Base-by-base conservation (phyloP, 1,284 basidiomycete genomes). In the Cutaneotrichosporon cutaneum region DNA sequence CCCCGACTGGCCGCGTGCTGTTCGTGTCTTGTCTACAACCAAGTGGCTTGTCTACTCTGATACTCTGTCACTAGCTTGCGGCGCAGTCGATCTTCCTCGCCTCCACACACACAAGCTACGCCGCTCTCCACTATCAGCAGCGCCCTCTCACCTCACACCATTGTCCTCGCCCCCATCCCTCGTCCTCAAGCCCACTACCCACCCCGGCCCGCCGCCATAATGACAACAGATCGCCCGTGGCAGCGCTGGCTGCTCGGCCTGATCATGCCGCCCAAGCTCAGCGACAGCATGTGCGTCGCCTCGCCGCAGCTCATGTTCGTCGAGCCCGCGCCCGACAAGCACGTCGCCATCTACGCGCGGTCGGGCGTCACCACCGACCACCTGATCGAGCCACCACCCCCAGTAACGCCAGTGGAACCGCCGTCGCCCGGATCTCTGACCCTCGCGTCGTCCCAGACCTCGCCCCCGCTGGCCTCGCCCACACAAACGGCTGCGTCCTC, bases 241-340 rank as follows among this genome's bases (percentile, higher is more conserved):
- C 57, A 59, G 9, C 59, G 62, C 45, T 64, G 62, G 62, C 56
- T 64, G 36, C 52, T 60, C 32, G 59, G 56, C 47, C 45, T 64
- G 26, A 53, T 61, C 45, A 36, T 56, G 32, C 62, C 62, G 8
- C 48, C 48, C 11, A 24, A 35, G n/a, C 26, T 39, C 39, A 47
- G 42, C 54, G 60, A 61, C 55, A 45, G 26, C 18, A 16, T 57
- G 26, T 27, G 48, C 16, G 48, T 57, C 50, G 35, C 27, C 30
- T 26, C 36, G 9, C 50, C 55, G 0, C 60, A 48, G 24, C 55
- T 61, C 55, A n/a, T 61, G 55, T 33, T 35, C n/a, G n/a, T 13
- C 35, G 54, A 61, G 32, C 13, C 32, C 22, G 8, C 26, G 10
- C 48, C 27, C 4, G 48, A 51, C 48, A 56, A 53, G 54, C 39